Base-by-base conservation (phyloP, 2,329 filamentous ascomycete species). In the Talaromyces albobiverticillius region DNA sequence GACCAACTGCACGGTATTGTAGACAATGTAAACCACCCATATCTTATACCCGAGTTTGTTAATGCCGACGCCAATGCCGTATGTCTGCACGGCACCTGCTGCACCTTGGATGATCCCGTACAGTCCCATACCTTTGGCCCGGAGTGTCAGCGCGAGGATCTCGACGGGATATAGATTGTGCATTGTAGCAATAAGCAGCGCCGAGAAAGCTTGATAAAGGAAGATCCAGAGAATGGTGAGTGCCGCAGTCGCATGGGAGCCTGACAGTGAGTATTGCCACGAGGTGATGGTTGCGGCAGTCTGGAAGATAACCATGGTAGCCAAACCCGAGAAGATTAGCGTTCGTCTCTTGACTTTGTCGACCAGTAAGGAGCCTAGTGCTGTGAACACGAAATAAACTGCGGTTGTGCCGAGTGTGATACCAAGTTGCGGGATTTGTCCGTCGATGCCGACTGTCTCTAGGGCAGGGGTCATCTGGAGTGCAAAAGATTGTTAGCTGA, bases 1-100 rank as follows among this genome's bases (percentile, higher is more conserved):
- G 3, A 73, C 60, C n/a, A 80, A 64, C 61, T 79, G 77, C n/a
- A 76, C 45, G 3, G 64, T 63, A 61, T 80, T 80, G 61, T 80
- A 79, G 25, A 67, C 72, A 38, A 80, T 76, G 53, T 80, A 81
- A 23, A 81, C 69, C 47, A 71, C 71, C 75, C 76, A 79, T 43
- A 79, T 78, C 66, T 78, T 79, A 57, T 79, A 80, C 0, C 76
- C 76, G 0, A 79, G 59, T 55, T 76, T 75, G 11, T 64, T 56
- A 49, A 80, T 77, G 0, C 75, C 77, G 10, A 79, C 69, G 1
- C 70, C 70, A 49, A 80, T 79, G 4, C 76, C 77, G 53, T 79
- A 78, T 18, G 64, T 73, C 56, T 77, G 71, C 2, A 73, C 68
- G 2, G 74, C 72, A 16, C 74, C 72, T 4, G 74, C 73, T 10